Percentiles rank a stretch among this genome's conserved stretches.
Evolutionary conservation across 345 rosid species (phyloP).

Genomic region (Eucalyptus grandis): DNA sequence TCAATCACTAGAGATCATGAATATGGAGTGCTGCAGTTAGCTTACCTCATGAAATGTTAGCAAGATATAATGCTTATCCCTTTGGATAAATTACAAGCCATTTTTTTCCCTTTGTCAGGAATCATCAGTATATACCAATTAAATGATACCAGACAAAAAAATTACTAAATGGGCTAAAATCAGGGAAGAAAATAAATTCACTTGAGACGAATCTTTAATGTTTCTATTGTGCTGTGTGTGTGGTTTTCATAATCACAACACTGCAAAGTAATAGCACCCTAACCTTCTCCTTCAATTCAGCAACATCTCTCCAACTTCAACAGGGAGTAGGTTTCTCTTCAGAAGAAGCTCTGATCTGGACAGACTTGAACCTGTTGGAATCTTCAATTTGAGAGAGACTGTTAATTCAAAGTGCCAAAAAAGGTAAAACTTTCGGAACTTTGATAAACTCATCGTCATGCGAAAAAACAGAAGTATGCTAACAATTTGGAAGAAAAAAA

Average conservation of each 20-base stretch:
- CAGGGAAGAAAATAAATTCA: neutral
- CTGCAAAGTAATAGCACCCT: neutral
- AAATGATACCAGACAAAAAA: neutral
- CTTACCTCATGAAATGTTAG: neutral
- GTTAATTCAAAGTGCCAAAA: neutral
- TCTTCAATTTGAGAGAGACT: conserved; percentile 13
- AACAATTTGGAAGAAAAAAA: neutral
- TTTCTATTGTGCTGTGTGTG: neutral
- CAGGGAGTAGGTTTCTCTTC: conserved; percentile 30
- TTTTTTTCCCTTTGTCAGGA: neutral
- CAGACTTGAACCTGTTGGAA: conserved; percentile 25
- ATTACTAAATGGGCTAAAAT: neutral
- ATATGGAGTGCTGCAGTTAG: neutral
- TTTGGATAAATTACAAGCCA: neutral
- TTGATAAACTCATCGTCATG: neutral
- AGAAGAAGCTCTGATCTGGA: conserved; percentile 49
- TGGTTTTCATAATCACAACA: neutral
- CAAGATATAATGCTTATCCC: neutral
- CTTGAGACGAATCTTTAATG: neutral
- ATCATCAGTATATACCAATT: neutral
- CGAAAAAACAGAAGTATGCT: rapidly evolving
- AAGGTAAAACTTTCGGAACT: neutral
- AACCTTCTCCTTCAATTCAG: conserved; percentile 86
- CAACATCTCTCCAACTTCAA: conserved; percentile 48
- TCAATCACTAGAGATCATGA: neutral